These are phyloP conservation scores for Priceomyces carsonii DNA, from an alignment of 805 yeast species.

Conservation along the genomic window DNA sequence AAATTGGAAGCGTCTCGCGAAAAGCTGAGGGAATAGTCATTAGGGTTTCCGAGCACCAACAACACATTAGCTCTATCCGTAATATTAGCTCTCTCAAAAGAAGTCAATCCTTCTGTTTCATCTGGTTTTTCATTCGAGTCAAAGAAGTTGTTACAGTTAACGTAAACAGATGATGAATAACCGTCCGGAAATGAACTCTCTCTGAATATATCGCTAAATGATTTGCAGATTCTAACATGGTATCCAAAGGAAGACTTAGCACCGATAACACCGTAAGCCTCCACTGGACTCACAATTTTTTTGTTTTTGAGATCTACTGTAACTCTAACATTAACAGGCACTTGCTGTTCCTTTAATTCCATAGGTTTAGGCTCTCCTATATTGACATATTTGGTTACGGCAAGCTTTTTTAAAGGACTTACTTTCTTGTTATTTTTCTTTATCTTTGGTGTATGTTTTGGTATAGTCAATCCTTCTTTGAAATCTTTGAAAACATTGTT, in stretches of 20 bases:
- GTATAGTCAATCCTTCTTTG: conserved; percentile 66
- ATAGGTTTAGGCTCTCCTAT: conserved; percentile 64
- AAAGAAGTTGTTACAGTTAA: conserved; percentile 57
- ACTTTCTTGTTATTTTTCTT: conserved; percentile 45
- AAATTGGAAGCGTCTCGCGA: conserved; percentile 48
- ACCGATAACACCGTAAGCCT: conserved; percentile 68
- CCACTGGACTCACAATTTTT: conserved; percentile 66
- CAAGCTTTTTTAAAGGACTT: conserved; percentile 38
- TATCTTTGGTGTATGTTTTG: conserved; percentile 39
- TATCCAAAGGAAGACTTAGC: conserved; percentile 68
- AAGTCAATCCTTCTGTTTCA: conserved; percentile 17
- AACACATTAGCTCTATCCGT: conserved; percentile 37
- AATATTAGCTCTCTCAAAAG: conserved; percentile 8
- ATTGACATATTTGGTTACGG: conserved; percentile 72
- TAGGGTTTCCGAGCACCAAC: conserved; percentile 64
- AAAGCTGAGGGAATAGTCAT: conserved; percentile 56
- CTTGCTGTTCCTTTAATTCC: conserved; percentile 57
- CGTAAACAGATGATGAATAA: conserved; percentile 65
- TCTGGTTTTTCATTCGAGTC: conserved; percentile 20
- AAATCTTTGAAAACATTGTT: conserved; percentile 35
- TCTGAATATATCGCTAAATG: conserved; percentile 67
- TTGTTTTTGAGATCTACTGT: conserved; percentile 68
- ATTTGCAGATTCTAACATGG: conserved; percentile 64
- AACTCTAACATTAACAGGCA: conserved; percentile 79
- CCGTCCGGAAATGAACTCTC: conserved; percentile 65